Base-by-base conservation (phyloP, 108 stramenopile genomes). In the Phaeodactylum tricornutum region DNA sequence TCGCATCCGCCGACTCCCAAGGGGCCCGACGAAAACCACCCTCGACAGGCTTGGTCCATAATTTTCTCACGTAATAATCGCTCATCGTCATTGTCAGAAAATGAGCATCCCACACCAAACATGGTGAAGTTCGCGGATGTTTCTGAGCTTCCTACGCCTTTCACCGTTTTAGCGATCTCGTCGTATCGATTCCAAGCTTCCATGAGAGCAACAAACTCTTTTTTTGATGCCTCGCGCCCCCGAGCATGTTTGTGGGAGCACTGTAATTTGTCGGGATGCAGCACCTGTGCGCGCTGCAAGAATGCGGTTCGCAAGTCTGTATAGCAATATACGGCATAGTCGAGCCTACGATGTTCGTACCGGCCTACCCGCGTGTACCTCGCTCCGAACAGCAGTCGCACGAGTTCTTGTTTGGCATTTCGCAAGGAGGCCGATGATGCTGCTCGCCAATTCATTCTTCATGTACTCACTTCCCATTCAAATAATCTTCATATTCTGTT, bases 71-170 rank as follows among this genome's bases (percentile, higher is more conserved):
- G 40, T 9, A 66, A 34, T 14, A 53, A 59, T 16, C 72, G 59
- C 37, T 90, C 88, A 16, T 59, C 39, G 27, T 78, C 72, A 46
- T 29, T 78, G 41, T 90, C 88, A 4, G 76, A 44, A 64, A 90
- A 90, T 7, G 79, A 81, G 32, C 88, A 90, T 21, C 88, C 88
- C 15, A 90, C 88, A 3, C 84, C 88, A 55, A 90, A 90, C 55
- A 80, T 40, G 15, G 79, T 90, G 53, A 90, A 90, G 36, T 75
- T 73, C 21, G 64, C 54, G 21, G 60, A 54, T 15, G 47, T 47
- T 14, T 41, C 31, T 8, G 30, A 16, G 26, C 19, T 41, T 12
- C 25, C 29, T 29, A 38, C 41, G 20, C 39, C 53, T 50, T 50
- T 44, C 60, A 63, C 47, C 0, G 43, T 17, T 52, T 59, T 67